Base-by-base conservation (phyloP, 495 filamentous ascomycete species). In the Aspergillus haitiensis region DNA sequence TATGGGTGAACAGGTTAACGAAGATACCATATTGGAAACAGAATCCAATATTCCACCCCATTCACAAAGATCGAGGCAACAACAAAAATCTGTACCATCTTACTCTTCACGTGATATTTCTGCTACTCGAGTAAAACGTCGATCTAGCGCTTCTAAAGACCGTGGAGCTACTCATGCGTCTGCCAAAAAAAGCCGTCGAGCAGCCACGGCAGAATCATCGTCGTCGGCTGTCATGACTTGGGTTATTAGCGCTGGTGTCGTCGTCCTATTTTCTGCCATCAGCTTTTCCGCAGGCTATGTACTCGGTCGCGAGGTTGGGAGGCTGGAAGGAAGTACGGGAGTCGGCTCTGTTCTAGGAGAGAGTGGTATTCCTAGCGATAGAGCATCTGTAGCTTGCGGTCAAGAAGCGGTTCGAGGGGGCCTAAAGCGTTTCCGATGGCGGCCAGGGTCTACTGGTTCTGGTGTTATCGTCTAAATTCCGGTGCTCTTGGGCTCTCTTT, bases 201-300 rank as follows among this genome's bases (percentile, higher is more conserved):
- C 67, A 13, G 77, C 62, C 35, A 60, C 71, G 45, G 53, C 65
- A 7, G 71, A 75, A 13, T 65, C 67, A 13, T 65, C 67, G 0
- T 59, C 67, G 3, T 64, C 66, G 0, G 60, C 68, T 5, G 72
- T 96, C 7, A 80, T 97, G 70, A 96, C 93, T 0, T 96, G 95
- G 90, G 88, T 95, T 3, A 83, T 97, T 39, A 90, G 87, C 42
- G 94, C 94, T 0, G 93, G 94, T 0, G 93, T 97, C 5, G 90
- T 98, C 7, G 89, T 98, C 9, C 76, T 98, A 3, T 87, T 98
- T 42, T 90, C 88, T 2, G 94, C 93, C 2, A 86, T 97, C 51
- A 93, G 92, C 58, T 98, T 98, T 67, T 89, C 91, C 0, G 94
- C 94, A 0, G 94, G 94, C 0, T 98, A 96, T 66, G 90, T 90